phyloP scores from a whole-genome alignment of 257 asterid genomes.

The Fraxinus quadrangulata region DNA sequence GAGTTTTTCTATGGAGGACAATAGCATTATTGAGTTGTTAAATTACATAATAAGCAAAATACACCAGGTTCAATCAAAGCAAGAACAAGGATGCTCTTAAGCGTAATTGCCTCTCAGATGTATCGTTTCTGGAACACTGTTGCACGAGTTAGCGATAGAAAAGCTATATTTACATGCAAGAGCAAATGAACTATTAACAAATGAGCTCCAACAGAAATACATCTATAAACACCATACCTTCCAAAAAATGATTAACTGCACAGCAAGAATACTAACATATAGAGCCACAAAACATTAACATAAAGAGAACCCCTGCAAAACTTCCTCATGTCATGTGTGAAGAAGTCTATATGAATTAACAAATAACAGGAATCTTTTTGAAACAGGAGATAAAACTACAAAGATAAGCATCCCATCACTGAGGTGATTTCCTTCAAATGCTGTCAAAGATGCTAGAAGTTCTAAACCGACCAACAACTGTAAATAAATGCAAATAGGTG shows the following conservation, averaged over 20 bases:
- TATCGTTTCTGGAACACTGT: slow-evolving; percentile 21
- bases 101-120: background rate
- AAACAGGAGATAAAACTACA: background rate
- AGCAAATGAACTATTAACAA: slow-evolving; percentile 17
- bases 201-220: background rate
- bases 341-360: background rate
- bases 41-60: too few relatives aligned
- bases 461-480: slow-evolving; percentile 1
- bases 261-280: too few relatives aligned
- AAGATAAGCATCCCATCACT: background rate
- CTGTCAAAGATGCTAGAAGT: background rate
- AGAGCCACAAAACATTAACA: slow-evolving; percentile 30
- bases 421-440: background rate
- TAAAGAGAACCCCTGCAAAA: slow-evolving; percentile 31
- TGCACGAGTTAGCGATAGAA: slow-evolving; percentile 19
- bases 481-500: slow-evolving; percentile 3
- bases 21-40: too few relatives aligned
- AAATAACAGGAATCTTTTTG: background rate
- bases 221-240: too few relatives aligned
- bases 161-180: slow-evolving; percentile 4
- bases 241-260: too few relatives aligned
- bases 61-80: slow-evolving; percentile 20
- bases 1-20: slow-evolving; percentile 5
- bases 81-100: slow-evolving; percentile 20
- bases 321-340: slow-evolving; percentile 22